Evolutionary conservation across 768 basidiomycete species (phyloP).

Genomic region (Galerina sulciceps): DNA sequence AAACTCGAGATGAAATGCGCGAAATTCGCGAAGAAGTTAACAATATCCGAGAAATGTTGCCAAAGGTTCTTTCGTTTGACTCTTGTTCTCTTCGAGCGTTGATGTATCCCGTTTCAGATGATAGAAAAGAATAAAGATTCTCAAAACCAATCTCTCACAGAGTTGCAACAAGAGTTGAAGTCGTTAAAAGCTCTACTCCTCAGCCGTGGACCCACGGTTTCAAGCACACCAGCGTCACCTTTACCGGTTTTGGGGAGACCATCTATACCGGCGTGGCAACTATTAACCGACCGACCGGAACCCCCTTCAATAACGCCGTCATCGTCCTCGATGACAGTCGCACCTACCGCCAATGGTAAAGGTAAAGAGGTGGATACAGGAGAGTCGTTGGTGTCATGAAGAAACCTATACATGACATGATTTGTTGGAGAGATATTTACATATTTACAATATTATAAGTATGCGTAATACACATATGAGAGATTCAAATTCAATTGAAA

Average conservation of each 20-base stretch:
- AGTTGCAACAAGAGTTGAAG: constrained; percentile 93
- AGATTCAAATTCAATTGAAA: too few relatives aligned
- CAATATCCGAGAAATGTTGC: constrained; percentile 88
- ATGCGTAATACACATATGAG: too few relatives aligned
- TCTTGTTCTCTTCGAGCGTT: not conserved
- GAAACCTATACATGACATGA: too few relatives aligned
- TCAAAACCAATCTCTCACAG: constrained; percentile 80
- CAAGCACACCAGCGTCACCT: constrained; percentile 56
- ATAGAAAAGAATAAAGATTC: constrained; percentile 90
- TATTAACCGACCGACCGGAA: constrained; percentile 41
- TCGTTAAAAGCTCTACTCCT: constrained; percentile 90
- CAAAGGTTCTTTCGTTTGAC: constrained; percentile 67
- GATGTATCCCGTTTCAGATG: constrained; percentile 59
- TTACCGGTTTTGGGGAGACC: constrained; percentile 61
- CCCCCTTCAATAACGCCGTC: too few relatives aligned
- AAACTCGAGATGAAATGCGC: constrained; percentile 85
- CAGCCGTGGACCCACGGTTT: constrained; percentile 61
- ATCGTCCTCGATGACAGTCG: not conserved
- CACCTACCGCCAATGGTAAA: constrained; percentile 45
- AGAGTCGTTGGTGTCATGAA: not conserved
- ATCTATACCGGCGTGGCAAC: constrained; percentile 91
- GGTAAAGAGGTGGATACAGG: constrained; percentile 49
- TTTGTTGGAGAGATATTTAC: too few relatives aligned
- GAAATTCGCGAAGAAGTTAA: constrained; percentile 92
- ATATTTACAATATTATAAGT: too few relatives aligned